Conservation (phyloP, 73 alveolate genomes). For the Symbiodinium natans region DNA sequence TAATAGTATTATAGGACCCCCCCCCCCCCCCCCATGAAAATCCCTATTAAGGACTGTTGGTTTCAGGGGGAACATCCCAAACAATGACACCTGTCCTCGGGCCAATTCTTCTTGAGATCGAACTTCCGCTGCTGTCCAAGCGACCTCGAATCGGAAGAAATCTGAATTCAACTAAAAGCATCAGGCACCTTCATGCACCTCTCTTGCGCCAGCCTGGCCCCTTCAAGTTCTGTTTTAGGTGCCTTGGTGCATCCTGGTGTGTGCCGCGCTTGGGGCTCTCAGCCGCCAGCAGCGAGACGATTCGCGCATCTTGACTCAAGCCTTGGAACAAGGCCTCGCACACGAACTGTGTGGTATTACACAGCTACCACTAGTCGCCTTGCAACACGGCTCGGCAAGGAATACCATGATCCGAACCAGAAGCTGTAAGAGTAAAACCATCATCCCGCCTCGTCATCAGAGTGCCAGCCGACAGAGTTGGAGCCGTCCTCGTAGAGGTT, state of each 20-base stretch:
- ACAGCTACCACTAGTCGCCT: no score
- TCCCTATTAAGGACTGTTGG: no score
- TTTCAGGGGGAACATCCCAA: no score
- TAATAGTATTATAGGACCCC: no score
- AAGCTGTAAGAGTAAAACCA: neutral
- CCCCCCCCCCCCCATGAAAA: no score
- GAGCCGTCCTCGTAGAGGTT: slow-evolving; percentile 92
- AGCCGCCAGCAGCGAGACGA: slow-evolving; percentile 59
- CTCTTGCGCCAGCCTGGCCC: neutral
- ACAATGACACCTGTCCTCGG: slow-evolving; percentile 59
- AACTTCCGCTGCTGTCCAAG: slow-evolving; percentile 73
- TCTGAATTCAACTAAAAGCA: neutral
- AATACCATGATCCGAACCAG: neutral
- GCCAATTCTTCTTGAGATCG: slow-evolving; percentile 78
- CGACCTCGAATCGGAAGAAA: slow-evolving; percentile 17
- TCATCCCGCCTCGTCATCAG: slow-evolving; percentile 75
- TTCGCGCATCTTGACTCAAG: slow-evolving; percentile 26
- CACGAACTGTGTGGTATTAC: no score
- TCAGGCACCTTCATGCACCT: neutral
- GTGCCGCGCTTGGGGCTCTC: neutral
- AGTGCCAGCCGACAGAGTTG: slow-evolving; percentile 86
- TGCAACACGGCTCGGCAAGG: no score
- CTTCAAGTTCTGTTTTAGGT: no score
- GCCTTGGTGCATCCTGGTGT: no score
- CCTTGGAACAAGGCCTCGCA: slow-evolving; percentile 69